These are phyloP conservation scores for Pseudopyricularia cyperi DNA, from an alignment of 2,329 filamentous ascomycete genomes.

Conservation along the genomic window DNA sequence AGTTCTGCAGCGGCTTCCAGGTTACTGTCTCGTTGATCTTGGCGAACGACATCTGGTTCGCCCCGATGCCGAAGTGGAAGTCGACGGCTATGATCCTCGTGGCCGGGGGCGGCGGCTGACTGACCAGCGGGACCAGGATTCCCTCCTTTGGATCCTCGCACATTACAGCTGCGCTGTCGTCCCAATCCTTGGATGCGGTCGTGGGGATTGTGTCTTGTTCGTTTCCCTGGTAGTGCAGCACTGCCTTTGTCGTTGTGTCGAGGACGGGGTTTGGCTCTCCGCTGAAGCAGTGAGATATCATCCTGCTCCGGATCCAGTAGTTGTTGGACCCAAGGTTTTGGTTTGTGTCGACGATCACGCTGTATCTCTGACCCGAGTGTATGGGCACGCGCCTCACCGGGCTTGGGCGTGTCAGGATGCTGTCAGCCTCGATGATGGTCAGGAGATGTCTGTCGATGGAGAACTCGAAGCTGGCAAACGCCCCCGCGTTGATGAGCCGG, in stretches of 20 bases:
- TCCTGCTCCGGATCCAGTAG: conserved; percentile 23
- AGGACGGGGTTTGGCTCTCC: conserved; percentile 4
- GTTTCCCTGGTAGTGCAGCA: conserved; percentile 2
- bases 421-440: conserved; percentile 54
- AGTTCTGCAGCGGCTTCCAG: conserved; percentile 5
- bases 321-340: conserved; percentile 9
- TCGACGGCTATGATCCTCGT: conserved; percentile 4
- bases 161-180: conserved; percentile 1
- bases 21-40: conserved; percentile 6
- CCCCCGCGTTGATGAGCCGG: conserved; percentile 56
- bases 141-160: conserved; percentile 4
- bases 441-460: conserved; percentile 51
- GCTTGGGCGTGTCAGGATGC: conserved; percentile 45
- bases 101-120: conserved; percentile 2
- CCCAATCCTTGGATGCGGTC: conserved; percentile 3
- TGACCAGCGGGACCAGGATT: conserved; percentile 1
- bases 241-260: conserved; percentile 1
- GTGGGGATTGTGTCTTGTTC: not conserved
- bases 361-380: conserved; percentile 24
- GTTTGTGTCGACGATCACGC: conserved; percentile 20
- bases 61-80: conserved; percentile 40
- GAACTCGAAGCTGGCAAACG: conserved; percentile 59
- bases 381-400: conserved; percentile 20
- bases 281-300: conserved; percentile 16
- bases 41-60: conserved; percentile 28